Conservation (phyloP, 768 basidiomycete genomes). For the Trametes punicea region DNA sequence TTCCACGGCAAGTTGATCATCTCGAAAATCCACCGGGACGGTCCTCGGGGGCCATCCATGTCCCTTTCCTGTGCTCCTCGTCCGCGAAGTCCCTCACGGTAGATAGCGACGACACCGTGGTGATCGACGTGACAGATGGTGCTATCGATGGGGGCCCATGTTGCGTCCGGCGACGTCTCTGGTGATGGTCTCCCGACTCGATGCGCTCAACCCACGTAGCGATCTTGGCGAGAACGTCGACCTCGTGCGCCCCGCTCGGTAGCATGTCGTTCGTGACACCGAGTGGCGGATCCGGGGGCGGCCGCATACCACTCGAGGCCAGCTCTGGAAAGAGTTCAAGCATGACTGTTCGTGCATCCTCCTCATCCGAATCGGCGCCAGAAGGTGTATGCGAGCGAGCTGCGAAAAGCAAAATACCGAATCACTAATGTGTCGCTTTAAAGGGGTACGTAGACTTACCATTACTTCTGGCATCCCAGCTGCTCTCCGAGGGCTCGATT, state of each 20-base stretch:
- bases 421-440: neutral
- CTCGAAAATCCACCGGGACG: neutral
- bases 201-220: neutral
- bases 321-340: neutral
- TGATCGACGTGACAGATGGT: neutral
- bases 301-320: neutral
- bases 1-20: too few relatives aligned
- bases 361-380: constrained; percentile 3
- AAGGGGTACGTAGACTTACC: neutral
- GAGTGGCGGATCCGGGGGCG: neutral
- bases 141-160: neutral
- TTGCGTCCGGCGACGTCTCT: neutral
- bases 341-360: neutral
- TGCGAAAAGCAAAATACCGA: neutral
- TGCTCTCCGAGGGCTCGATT: constrained; percentile 2
- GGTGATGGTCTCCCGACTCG: neutral
- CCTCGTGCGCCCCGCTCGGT: neutral
- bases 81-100: constrained; percentile 1
- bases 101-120: constrained; percentile 7
- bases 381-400: constrained; percentile 9
- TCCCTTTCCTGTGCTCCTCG: neutral
- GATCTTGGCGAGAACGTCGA: neutral
- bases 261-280: neutral
- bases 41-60: neutral
- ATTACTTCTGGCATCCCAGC: constrained; percentile 2